Percentiles rank a stretch among this genome's conserved stretches.
These are phyloP conservation scores for Meredithiella fracta DNA, from an alignment of 2,329 filamentous ascomycete species.

Conservation along the genomic window DNA sequence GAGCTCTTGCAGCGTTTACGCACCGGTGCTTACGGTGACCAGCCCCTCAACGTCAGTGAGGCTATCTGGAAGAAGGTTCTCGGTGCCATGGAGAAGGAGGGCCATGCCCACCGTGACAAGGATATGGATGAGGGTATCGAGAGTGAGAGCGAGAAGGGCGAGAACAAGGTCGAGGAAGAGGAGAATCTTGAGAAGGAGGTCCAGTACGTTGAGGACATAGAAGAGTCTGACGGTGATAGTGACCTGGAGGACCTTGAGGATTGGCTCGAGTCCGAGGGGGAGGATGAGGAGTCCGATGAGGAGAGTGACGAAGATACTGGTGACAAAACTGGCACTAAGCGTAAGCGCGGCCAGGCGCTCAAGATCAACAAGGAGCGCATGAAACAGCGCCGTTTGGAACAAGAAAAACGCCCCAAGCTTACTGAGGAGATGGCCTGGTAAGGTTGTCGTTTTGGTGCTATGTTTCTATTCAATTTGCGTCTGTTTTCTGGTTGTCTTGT, in stretches of 20 bases:
- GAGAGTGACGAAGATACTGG: conserved; percentile 41
- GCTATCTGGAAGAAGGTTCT: conserved; percentile 95
- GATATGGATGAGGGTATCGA: conserved; percentile 78
- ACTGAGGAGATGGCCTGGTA: conserved; percentile 30
- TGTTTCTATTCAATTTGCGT: conserved; percentile 7
- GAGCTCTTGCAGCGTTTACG: conserved; percentile 83
- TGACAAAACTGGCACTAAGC: conserved; percentile 39
- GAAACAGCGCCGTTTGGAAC: conserved; percentile 42
- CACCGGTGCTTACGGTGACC: conserved; percentile 85
- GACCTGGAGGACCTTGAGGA: conserved; percentile 79
- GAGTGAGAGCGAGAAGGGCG: conserved; percentile 49
- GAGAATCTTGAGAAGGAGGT: conserved; percentile 65
- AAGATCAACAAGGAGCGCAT: conserved; percentile 28
- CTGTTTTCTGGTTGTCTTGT: conserved; percentile 5
- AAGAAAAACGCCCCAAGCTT: conserved; percentile 30
- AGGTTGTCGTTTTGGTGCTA: conserved; percentile 9
- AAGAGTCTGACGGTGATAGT: conserved; percentile 64
- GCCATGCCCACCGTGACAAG: conserved; percentile 66
- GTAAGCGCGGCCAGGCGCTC: conserved; percentile 33
- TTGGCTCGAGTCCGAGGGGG: conserved; percentile 39
- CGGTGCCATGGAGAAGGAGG: conserved; percentile 71
- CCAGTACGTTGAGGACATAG: conserved; percentile 86
- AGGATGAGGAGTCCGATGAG: conserved; percentile 40
- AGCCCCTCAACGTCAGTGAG: conserved; percentile 88
- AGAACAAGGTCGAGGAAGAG: conserved; percentile 81